Evolutionary conservation across 2,329 filamentous ascomycete genomes (phyloP), one percentile per base, ranked within the genome.

Genomic region (Juglanconis sp.): DNA sequence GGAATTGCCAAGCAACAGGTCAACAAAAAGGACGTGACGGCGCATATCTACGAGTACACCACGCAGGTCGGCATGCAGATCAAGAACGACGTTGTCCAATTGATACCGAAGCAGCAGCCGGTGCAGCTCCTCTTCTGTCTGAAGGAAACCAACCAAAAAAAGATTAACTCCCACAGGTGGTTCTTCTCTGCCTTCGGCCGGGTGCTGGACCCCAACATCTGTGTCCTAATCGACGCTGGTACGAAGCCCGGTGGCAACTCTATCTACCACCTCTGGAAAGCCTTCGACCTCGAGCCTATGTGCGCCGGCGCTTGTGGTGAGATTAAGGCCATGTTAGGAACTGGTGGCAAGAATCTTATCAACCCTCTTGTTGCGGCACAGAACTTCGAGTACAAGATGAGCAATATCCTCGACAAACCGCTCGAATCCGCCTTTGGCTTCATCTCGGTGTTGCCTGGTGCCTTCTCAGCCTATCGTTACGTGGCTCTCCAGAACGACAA

Each of bases 331-430:
- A 97, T 98, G 93, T 81, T 98, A 77, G 89, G 88, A 32, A 86
- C 86, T 3, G 87, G 84, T 60, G 93, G 94, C 65, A 94, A 90
- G 75, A 92, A 96, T 69, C 83, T 99, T 40, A 73, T 97, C 66
- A 99, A 98, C 70, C 95, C 95, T 0, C 83, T 99, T 4, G 91
- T 99, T 30, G 95, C 95, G 2, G 93, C 93, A 1, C 95, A 99
- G 70, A 99, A 99, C 72, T 99, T 99, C 69, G 95, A 99, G 79
- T 99, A 99, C 83, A 99, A 99, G 83, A 96, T 99, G 90, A 96
- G 92, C 74, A 99, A 99, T 71, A 99, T 99, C 71, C 83, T 99
- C 49, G 95, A 99, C 74, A 99, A 99, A 78, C 95, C 95, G 2
- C 80, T 99, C 46, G 95, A 99, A 73, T 98, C 94, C 4, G 91